Evolutionary conservation across 257 asterid species (phyloP), one percentile per base, ranked within the genome.

Genomic region (Fraxinus anomala): DNA sequence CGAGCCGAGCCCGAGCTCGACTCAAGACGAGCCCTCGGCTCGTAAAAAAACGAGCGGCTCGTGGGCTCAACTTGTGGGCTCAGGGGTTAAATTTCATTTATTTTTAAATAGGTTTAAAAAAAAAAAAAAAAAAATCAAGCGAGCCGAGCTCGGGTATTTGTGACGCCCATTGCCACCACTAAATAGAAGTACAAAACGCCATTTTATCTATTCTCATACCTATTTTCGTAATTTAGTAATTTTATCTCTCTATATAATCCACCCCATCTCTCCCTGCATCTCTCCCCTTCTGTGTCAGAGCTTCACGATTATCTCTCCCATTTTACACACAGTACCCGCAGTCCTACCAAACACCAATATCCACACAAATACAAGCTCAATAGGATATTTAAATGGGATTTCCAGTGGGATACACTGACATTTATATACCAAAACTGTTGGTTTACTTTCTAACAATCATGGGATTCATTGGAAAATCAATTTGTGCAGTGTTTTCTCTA

Each of bases 371-470:
- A 4, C 12, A 17, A 73, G 42, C 26, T 40, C 26, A 24, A 31
- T 12, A 14, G 3, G 1, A 34, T 42, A 34, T 47, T 6, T 33
- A 6, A 71, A 95, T 96, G 99, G 99, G 98, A 0, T 96, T 96
- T 76, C 99, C 98, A 1, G 91, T 93, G 17, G 97, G 96, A 21
- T 93, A 87, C 82, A 74, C 92, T 1, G 97, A 96, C 59, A 72
- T 96, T 8, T 87, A 88, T 34, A 89, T 96, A 21, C 99, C 99
- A 0, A 93, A 90, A 80, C 82, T 93, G 0, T 77, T 93, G 0
- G 83, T 93, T 13, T 87, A 89, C 71, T 2, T 91, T 9, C 79
- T 96, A 0, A 88, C 97, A 11, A 7, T 86, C 10, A 77, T 96
- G 1, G 97, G 90, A 44, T 74, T 90, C 51, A 23, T 92, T 5